Evolutionary conservation across 2,329 filamentous ascomycete genomes (phyloP).

Genomic region (Diaporthe ampelina): DNA sequence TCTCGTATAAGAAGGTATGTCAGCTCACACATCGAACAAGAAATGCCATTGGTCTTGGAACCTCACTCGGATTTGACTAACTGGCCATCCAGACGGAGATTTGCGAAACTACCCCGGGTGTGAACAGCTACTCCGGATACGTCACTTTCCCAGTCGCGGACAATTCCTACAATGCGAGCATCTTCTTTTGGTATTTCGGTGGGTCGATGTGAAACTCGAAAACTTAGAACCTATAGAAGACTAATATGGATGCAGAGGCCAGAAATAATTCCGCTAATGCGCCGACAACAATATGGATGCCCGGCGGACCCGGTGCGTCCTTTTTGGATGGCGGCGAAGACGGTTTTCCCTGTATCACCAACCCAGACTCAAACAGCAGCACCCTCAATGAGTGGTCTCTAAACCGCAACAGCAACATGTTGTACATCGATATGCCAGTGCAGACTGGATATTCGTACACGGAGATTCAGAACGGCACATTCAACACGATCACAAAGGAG

Average conservation of each 20-base stretch:
- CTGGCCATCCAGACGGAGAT: slow-evolving; percentile 50
- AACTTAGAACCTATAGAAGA: neutral
- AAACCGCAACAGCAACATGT: slow-evolving; percentile 75
- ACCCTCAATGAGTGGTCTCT: slow-evolving; percentile 71
- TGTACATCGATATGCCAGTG: slow-evolving; percentile 77
- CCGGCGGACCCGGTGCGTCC: slow-evolving; percentile 71
- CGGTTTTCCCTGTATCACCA: slow-evolving; percentile 66
- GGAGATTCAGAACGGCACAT: slow-evolving; percentile 43
- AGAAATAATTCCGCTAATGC: slow-evolving; percentile 65
- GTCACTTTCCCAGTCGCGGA: slow-evolving; percentile 61
- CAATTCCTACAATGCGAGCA: slow-evolving; percentile 66
- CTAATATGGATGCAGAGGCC: slow-evolving; percentile 55
- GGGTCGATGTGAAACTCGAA: neutral
- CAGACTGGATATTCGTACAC: slow-evolving; percentile 52
- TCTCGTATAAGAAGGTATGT: slow-evolving; percentile 34
- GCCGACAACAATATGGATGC: slow-evolving; percentile 73
- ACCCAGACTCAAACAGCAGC: slow-evolving; percentile 63
- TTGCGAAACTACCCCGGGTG: slow-evolving; percentile 69
- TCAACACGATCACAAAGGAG: slow-evolving; percentile 41
- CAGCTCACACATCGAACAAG: too few relatives aligned
- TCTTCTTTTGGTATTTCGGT: slow-evolving; percentile 71
- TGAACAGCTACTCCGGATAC: slow-evolving; percentile 69
- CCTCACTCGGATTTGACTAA: neutral
- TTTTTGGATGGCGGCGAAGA: slow-evolving; percentile 66
- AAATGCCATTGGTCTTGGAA: neutral